A percentile compares a stretch with the other conserved stretches of the same genome.
These are phyloP conservation scores for Hyphopichia khmerensis DNA, from an alignment of 1,139 yeast genomes.

Conservation along the genomic window DNA sequence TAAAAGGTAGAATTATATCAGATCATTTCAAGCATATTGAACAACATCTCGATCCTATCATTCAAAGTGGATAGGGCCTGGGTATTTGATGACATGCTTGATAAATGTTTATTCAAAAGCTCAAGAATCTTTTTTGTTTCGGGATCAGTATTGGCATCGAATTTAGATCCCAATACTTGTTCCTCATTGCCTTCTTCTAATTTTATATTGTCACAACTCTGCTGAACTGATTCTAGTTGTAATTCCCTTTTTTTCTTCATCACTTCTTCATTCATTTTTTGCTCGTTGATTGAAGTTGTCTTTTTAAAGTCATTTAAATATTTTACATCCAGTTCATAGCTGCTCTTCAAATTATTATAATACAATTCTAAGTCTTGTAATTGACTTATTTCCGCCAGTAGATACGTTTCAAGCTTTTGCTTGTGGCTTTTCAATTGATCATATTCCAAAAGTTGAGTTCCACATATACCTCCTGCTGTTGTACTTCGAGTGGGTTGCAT, in stretches of 20 bases:
- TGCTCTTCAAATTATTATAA: conserved; percentile 20
- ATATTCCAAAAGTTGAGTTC: conserved; percentile 27
- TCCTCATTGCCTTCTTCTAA: neutral
- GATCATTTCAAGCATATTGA: conserved; percentile 22
- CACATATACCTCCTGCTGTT: conserved; percentile 5
- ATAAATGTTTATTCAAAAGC: conserved; percentile 17
- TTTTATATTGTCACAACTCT: conserved; percentile 6
- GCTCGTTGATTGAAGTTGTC: conserved; percentile 12
- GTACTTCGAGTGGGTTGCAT: conserved; percentile 11
- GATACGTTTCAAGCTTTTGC: conserved; percentile 34
- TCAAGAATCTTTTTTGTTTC: conserved; percentile 21
- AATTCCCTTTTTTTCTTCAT: conserved; percentile 8
- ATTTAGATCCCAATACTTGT: conserved; percentile 7
- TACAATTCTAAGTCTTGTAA: conserved; percentile 32
- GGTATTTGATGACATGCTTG: conserved; percentile 17
- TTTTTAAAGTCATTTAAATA: conserved; percentile 30
- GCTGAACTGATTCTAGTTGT: conserved; percentile 7
- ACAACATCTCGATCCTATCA: conserved; percentile 26
- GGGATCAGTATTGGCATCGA: conserved; percentile 26
- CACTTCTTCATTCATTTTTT: conserved; percentile 11
- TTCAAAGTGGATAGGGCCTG: conserved; percentile 21
- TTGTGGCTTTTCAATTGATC: conserved; percentile 32
- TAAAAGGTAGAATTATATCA: too few species aligned
- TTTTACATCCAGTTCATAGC: conserved; percentile 30
- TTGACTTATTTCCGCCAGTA: conserved; percentile 44